A percentile compares a stretch with the other conserved stretches of the same genome.
Conservation (phyloP, 768 basidiomycete genomes). For the Boletus eberwhitei region DNA sequence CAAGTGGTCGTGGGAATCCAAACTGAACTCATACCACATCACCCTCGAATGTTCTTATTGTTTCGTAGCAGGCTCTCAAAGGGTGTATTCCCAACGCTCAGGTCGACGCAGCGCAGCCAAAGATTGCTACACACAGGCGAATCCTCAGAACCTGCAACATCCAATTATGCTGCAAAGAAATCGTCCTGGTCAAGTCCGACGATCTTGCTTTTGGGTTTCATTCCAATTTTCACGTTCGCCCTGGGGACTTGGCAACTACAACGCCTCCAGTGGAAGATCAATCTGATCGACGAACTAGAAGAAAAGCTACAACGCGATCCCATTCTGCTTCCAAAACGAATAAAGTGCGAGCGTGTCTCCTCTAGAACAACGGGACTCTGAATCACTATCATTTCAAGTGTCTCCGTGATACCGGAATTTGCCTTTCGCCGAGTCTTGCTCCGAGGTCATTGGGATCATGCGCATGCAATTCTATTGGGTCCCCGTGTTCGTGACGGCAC, state of each 20-base stretch:
- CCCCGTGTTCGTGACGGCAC: slow-evolving; percentile 89
- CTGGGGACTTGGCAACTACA: slow-evolving; percentile 94
- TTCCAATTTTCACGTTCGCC: slow-evolving; percentile 87
- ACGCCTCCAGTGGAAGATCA: slow-evolving; percentile 91
- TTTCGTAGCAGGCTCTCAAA: slow-evolving; percentile 13
- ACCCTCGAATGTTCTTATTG: slow-evolving; percentile 18
- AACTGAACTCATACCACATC: neutral
- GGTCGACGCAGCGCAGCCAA: slow-evolving; percentile 7
- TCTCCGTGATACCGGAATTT: slow-evolving; percentile 83
- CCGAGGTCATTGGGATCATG: slow-evolving; percentile 75
- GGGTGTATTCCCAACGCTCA: slow-evolving; percentile 2
- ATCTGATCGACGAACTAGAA: slow-evolving; percentile 89
- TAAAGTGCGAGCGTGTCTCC: slow-evolving; percentile 64
- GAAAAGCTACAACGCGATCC: slow-evolving; percentile 81
- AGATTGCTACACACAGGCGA: slow-evolving; percentile 14
- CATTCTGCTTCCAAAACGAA: slow-evolving; percentile 71
- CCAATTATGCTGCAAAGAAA: slow-evolving; percentile 55
- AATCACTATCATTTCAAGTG: slow-evolving; percentile 36
- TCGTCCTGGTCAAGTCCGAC: slow-evolving; percentile 66
- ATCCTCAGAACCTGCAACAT: slow-evolving; percentile 25
- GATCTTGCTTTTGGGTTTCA: slow-evolving; percentile 72
- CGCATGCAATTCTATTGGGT: slow-evolving; percentile 73
- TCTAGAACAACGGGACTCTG: slow-evolving; percentile 16
- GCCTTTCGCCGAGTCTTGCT: slow-evolving; percentile 81
- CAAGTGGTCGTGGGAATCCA: slow-evolving; percentile 20